phyloP scores from a whole-genome alignment of 2,329 filamentous ascomycete genomes.

The Trichoderma koningiopsis region DNA sequence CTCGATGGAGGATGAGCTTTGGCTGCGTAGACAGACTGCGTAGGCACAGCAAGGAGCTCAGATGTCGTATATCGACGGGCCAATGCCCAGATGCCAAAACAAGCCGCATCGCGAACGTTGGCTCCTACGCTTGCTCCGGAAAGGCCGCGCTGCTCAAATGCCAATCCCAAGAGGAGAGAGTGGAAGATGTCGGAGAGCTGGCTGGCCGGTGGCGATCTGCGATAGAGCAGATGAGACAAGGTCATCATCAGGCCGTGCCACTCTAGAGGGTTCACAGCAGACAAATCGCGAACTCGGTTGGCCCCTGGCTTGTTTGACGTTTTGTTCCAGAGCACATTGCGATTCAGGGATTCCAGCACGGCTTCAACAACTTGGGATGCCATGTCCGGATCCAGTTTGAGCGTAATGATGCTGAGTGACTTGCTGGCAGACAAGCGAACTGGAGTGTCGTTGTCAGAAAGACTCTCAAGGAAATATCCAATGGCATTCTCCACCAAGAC shows the following conservation, averaged over 20 bases:
- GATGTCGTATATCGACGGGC: constrained; percentile 81
- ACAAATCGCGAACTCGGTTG: constrained; percentile 59
- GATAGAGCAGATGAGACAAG: constrained; percentile 82
- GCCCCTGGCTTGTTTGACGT: constrained; percentile 39
- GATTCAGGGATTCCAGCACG: constrained; percentile 69
- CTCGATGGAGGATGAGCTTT: constrained; percentile 40
- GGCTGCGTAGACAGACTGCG: constrained; percentile 47
- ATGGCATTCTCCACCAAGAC: constrained; percentile 78
- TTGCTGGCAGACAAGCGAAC: constrained; percentile 92
- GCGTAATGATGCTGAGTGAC: constrained; percentile 80
- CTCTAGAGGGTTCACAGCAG: constrained; percentile 74
- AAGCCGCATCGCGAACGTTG: constrained; percentile 92
- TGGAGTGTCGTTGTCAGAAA: constrained; percentile 87
- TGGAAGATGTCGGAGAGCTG: constrained; percentile 75
- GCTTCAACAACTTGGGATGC: constrained; percentile 85
- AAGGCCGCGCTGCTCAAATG: constrained; percentile 84
- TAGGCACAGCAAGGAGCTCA: constrained; percentile 69
- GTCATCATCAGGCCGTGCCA: constrained; percentile 95
- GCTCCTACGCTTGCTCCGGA: constrained; percentile 84
- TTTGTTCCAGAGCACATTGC: constrained; percentile 58
- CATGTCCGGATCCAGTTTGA: constrained; percentile 79
- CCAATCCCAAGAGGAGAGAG: constrained; percentile 75
- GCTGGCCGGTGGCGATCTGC: constrained; percentile 72
- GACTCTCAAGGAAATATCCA: constrained; percentile 73
- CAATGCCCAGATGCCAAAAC: constrained; percentile 93